A percentile compares a stretch with the other conserved stretches of the same genome.
Evolutionary conservation across 2,329 filamentous ascomycete genomes (phyloP).

Genomic region (Thelonectria discophora): DNA sequence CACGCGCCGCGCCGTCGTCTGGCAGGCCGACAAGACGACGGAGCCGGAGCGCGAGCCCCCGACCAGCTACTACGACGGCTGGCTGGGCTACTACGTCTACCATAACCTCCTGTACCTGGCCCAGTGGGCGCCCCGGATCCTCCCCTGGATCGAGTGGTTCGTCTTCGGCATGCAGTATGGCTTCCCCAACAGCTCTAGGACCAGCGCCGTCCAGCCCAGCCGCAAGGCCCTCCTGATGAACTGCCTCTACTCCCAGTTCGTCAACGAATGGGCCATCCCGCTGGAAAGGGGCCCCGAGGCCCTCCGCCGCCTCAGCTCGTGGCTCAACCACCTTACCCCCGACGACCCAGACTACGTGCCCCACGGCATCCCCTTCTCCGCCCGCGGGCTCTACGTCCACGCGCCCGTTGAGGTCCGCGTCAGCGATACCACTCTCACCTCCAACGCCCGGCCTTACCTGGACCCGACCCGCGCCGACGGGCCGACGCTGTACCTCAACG

Average conservation of each 20-base stretch:
- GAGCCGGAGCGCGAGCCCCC: conserved; percentile 67
- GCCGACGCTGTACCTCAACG: conserved; percentile 88
- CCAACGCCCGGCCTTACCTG: conserved; percentile 58
- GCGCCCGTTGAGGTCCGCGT: conserved; percentile 94
- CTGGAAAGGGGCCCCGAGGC: conserved; percentile 87
- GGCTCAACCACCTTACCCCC: conserved; percentile 74
- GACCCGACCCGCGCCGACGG: conserved; percentile 75
- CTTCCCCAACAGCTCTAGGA: conserved; percentile 75
- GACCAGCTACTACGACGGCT: conserved; percentile 81
- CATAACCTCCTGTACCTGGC: conserved; percentile 87
- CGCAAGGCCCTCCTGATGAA: conserved; percentile 90
- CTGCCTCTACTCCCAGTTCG: conserved; percentile 97
- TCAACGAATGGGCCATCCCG: conserved; percentile 97
- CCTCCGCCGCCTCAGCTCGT: conserved; percentile 81
- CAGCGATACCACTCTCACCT: conserved; percentile 67
- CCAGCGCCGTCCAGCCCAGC: conserved; percentile 81
- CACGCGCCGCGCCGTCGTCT: conserved; percentile 85
- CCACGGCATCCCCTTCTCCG: conserved; percentile 80
- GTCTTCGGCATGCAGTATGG: conserved; percentile 98
- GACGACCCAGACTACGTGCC: conserved; percentile 71
- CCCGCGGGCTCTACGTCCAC: conserved; percentile 83
- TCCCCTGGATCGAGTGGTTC: conserved; percentile 94
- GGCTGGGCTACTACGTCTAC: conserved; percentile 87
- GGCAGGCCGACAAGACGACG: conserved; percentile 83
- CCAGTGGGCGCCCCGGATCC: conserved; percentile 78